Evolutionary conservation across 768 basidiomycete genomes (phyloP).

Genomic region (Collybia sp.): DNA sequence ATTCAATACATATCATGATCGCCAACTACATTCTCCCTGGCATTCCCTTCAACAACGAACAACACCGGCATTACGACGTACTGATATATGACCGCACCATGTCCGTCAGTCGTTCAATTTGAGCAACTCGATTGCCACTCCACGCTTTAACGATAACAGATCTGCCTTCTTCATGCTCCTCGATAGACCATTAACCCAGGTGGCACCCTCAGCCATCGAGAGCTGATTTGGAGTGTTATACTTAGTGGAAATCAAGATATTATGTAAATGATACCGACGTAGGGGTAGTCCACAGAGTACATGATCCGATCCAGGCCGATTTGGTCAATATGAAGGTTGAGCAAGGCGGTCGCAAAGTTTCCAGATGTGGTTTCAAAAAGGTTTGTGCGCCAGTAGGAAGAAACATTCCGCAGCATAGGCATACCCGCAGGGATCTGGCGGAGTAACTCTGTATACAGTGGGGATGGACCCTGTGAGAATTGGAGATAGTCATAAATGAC

Average conservation of each 20-base stretch:
- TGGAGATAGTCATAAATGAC: constrained; percentile 4
- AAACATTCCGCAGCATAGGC: constrained; percentile 31
- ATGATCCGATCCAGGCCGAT: constrained; percentile 36
- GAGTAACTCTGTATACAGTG: constrained; percentile 22
- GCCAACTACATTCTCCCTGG: constrained; percentile 1
- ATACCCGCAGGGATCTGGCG: constrained; percentile 22
- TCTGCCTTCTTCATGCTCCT: constrained; percentile 14
- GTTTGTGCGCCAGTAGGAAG: constrained; percentile 33
- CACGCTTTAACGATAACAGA: constrained; percentile 19
- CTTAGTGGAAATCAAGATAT: neutral
- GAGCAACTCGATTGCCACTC: constrained; percentile 21
- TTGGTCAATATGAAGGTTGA: constrained; percentile 32
- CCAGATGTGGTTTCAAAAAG: constrained; percentile 36
- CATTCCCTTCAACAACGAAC: neutral
- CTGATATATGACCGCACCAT: neutral
- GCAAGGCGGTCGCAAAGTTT: constrained; percentile 32
- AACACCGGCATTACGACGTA: neutral
- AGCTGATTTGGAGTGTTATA: constrained; percentile 8
- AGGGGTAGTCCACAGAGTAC: constrained; percentile 35
- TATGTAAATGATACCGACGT: constrained; percentile 14
- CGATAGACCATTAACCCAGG: constrained; percentile 20
- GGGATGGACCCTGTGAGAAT: neutral
- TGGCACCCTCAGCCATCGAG: constrained; percentile 11
- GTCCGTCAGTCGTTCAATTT: constrained; percentile 15
- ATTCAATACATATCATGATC: neutral